These are phyloP conservation scores for Xylaria flabelliformis DNA, from an alignment of 495 filamentous ascomycete species.

Conservation along the genomic window DNA sequence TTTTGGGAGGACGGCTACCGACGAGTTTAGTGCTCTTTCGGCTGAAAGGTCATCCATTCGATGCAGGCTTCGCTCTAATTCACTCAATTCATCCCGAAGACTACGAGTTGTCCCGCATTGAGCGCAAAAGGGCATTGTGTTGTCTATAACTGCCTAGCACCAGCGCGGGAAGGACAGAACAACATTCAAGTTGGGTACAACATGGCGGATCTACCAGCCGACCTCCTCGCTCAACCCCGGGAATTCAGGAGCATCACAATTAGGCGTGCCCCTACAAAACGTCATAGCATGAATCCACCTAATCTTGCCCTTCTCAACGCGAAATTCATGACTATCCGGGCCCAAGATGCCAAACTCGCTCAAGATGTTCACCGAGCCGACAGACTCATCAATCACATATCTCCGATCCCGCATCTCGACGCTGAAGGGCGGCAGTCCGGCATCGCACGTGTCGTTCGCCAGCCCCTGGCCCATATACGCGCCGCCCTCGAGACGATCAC, in stretches of 20 bases:
- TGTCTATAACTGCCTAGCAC: no score
- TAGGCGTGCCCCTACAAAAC: constrained; percentile 35
- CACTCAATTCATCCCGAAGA: background rate
- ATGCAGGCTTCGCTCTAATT: background rate
- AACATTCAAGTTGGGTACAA: background rate
- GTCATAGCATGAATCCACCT: constrained; percentile 36
- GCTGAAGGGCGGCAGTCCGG: constrained; percentile 30
- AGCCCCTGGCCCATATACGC: constrained; percentile 39
- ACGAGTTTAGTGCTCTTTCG: background rate
- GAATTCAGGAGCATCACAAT: constrained; percentile 29
- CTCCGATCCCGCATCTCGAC: constrained; percentile 33
- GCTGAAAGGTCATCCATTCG: background rate
- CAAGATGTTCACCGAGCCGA: constrained; percentile 29
- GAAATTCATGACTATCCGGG: constrained; percentile 33
- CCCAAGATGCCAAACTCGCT: constrained; percentile 32
- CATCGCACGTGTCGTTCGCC: constrained; percentile 32
- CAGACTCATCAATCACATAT: constrained; percentile 34
- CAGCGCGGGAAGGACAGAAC: no score
- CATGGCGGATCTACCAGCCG: background rate
- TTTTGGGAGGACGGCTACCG: background rate
- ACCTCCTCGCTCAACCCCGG: constrained; percentile 20
- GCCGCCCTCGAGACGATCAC: constrained; percentile 38
- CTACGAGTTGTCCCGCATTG: no score
- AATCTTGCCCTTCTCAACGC: constrained; percentile 31
- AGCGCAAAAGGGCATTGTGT: no score